Evolutionary conservation across 2,329 filamentous ascomycete species (phyloP).

Genomic region (Calonectria hongkongensis): DNA sequence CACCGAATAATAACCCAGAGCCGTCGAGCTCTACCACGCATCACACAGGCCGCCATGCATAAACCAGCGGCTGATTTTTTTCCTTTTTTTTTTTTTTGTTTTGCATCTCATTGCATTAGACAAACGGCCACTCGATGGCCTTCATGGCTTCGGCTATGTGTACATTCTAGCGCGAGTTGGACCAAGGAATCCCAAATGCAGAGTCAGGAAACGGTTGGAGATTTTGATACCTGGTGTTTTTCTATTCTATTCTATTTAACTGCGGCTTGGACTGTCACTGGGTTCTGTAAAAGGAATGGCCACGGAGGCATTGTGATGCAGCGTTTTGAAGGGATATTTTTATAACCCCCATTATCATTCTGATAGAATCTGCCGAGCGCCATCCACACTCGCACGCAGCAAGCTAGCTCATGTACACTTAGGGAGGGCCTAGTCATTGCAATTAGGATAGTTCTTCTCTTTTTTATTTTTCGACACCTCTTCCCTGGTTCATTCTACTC

Average conservation of each 20-base stretch:
- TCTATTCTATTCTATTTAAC: not conserved
- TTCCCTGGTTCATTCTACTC: conserved; percentile 37
- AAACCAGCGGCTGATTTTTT: conserved; percentile 44
- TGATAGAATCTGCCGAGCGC: conserved; percentile 22
- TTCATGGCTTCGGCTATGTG: conserved; percentile 26
- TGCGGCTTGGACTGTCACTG: not conserved
- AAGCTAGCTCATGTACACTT: conserved; percentile 13
- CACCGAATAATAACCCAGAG: not conserved
- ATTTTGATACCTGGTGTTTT: not conserved
- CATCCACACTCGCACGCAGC: not conserved
- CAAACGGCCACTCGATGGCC: conserved; percentile 12
- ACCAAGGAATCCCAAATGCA: not conserved
- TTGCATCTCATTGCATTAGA: conserved; percentile 41
- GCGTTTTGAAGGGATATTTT: conserved; percentile 25
- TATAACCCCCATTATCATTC: conserved; percentile 25
- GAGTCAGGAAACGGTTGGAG: not conserved
- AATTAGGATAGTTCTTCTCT: conserved; percentile 18
- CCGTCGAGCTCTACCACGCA: not conserved
- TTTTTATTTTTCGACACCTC: conserved; percentile 28
- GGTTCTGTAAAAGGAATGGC: not conserved
- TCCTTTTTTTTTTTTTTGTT: conserved; percentile 35
- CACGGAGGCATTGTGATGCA: conserved; percentile 12
- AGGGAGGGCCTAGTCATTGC: conserved; percentile 7
- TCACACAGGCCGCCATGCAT: conserved; percentile 43
- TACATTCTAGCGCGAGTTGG: conserved; percentile 24